Percentiles rank a stretch among this genome's conserved stretches.
These are phyloP conservation scores for Knoxdaviesia capensis DNA, from an alignment of 2,329 filamentous ascomycete genomes.

Conservation along the genomic window DNA sequence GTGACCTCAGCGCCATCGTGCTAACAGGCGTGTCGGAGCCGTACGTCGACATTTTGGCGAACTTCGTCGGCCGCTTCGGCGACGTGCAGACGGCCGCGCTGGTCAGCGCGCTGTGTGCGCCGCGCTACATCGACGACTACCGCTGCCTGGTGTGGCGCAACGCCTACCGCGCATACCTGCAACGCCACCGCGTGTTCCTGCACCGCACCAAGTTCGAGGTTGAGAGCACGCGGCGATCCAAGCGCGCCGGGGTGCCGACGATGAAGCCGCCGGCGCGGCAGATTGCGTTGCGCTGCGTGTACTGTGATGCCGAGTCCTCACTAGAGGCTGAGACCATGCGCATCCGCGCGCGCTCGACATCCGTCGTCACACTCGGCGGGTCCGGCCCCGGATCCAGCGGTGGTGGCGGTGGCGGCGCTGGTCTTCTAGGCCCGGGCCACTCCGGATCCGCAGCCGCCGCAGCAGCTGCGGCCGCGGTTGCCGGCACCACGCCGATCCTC, in stretches of 20 bases:
- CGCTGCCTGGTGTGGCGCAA: slow-evolving; percentile 57
- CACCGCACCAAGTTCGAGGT: slow-evolving; percentile 62
- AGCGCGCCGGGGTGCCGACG: slow-evolving; percentile 29
- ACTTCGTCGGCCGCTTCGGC: slow-evolving; percentile 54
- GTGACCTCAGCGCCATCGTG: slow-evolving; percentile 54
- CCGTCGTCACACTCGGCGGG: too few relatives aligned
- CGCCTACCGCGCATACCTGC: slow-evolving; percentile 49
- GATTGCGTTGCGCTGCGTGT: slow-evolving; percentile 56
- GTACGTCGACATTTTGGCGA: slow-evolving; percentile 54
- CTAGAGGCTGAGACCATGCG: neutral
- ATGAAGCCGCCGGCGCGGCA: slow-evolving; percentile 46
- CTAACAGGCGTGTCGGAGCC: slow-evolving; percentile 58
- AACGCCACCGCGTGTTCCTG: slow-evolving; percentile 54
- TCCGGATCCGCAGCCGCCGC: neutral
- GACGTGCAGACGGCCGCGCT: slow-evolving; percentile 66
- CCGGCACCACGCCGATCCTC: too few relatives aligned
- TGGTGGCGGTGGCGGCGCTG: slow-evolving; percentile 1
- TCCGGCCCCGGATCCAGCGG: neutral
- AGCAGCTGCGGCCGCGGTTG: neutral
- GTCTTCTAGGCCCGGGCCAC: neutral
- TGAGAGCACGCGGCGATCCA: slow-evolving; percentile 50
- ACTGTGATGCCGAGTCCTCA: slow-evolving; percentile 45
- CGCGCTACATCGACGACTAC: slow-evolving; percentile 57
- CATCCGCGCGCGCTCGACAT: too few relatives aligned
- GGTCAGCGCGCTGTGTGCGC: slow-evolving; percentile 52